phyloP scores from a whole-genome alignment of 1,139 yeast species.

The Yamadazyma atlantica region DNA sequence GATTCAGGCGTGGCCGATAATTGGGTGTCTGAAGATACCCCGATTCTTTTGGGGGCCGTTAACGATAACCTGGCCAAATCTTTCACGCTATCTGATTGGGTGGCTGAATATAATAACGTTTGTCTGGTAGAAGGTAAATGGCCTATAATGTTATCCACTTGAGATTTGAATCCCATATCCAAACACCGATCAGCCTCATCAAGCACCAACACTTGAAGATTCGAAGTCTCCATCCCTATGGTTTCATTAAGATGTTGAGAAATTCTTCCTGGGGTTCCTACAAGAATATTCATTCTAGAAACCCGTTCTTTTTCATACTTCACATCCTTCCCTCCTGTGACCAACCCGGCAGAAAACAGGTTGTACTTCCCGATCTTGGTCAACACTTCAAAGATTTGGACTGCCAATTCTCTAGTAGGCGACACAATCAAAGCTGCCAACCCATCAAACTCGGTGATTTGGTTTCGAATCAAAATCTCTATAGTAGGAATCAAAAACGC shows the following conservation, averaged over 20 bases:
- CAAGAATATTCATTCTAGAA: conserved; percentile 77
- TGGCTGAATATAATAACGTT: conserved; percentile 87
- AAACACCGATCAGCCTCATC: conserved; percentile 97
- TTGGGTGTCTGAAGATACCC: conserved; percentile 52
- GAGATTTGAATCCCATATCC: conserved; percentile 94
- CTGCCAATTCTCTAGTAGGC: conserved; percentile 93
- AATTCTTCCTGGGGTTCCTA: conserved; percentile 95
- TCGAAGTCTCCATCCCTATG: conserved; percentile 76
- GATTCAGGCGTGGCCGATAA: conserved; percentile 75
- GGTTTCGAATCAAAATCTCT: conserved; percentile 67
- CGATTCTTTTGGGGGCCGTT: conserved; percentile 73
- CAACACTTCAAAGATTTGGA: conserved; percentile 89
- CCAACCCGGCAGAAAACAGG: conserved; percentile 87
- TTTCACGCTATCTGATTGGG: conserved; percentile 83
- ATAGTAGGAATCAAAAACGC: conserved; percentile 87
- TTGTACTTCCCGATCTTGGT: conserved; percentile 80
- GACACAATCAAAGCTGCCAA: conserved; percentile 89
- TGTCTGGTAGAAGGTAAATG: conserved; percentile 87
- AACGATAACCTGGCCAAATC: conserved; percentile 89
- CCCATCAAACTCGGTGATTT: conserved; percentile 89
- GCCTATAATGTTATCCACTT: conserved; percentile 79
- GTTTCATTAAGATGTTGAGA: conserved; percentile 95
- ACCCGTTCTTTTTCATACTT: conserved; percentile 85
- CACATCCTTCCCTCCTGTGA: conserved; percentile 96
- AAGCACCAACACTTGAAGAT: conserved; percentile 76